phyloP scores from a whole-genome alignment of 257 asterid species.

The Solanum habrochaites region DNA sequence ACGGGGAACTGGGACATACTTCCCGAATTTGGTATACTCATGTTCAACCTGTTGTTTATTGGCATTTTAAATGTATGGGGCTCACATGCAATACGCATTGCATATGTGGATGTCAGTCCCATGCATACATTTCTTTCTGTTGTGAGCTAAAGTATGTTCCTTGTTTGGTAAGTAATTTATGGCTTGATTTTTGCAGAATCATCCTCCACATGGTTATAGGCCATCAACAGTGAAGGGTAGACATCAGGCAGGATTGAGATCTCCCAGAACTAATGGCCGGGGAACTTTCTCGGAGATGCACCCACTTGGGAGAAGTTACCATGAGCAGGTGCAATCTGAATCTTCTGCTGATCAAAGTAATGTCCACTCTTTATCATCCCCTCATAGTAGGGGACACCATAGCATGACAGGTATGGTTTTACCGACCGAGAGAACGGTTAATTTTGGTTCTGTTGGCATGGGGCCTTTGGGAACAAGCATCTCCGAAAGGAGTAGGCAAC shows the following conservation, averaged over 20 bases:
- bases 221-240: conserved; percentile 34
- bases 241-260: conserved; percentile 23
- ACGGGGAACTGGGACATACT: conserved; percentile 77
- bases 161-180: not conserved
- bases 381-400: conserved; percentile 23
- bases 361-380: conserved; percentile 15
- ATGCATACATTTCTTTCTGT: not conserved
- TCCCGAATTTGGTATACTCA: conserved; percentile 55
- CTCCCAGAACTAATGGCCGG: conserved; percentile 26
- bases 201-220: conserved; percentile 30
- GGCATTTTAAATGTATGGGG: not conserved
- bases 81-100: not conserved
- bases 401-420: conserved; percentile 10
- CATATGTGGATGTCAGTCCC: not conserved
- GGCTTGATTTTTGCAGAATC: conserved; percentile 27
- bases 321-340: conserved; percentile 20
- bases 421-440: conserved; percentile 30
- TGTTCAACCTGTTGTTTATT: not conserved
- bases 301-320: conserved; percentile 27
- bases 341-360: conserved; percentile 13
- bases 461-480: conserved; percentile 7
- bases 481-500: conserved; percentile 20
- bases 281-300: conserved; percentile 18
- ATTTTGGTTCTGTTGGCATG: conserved; percentile 15
- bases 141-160: not conserved